Base-by-base conservation (phyloP, 345 rosid genomes). In the Murraya koenigii region DNA sequence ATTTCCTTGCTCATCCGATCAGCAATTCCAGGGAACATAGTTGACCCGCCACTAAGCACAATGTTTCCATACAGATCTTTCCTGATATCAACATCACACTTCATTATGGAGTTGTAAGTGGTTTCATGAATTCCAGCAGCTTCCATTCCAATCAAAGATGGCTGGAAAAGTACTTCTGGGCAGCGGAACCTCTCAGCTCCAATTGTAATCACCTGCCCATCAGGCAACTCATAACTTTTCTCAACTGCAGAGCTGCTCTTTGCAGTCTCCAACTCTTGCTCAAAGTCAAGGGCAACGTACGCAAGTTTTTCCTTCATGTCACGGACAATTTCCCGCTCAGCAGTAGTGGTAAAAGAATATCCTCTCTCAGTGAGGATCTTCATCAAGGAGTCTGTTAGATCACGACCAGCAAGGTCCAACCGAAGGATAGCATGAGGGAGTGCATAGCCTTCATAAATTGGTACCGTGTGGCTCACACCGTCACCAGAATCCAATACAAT, bases 341-440 rank as follows among this genome's bases (percentile, higher is more conserved):
- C 90, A 36, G 81, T 79, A n/a, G 90, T 88, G 79, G 90, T 88
- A 78, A 88, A 86, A 44, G 84, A 69, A 83, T 88, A 86, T 8
- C 90, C 90, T 81, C 90, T 82, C 84, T 88, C 88, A 2, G 89
- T 88, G 35, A 86, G 85, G 78, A 88, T 88, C 84, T 86, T 88
- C 89, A 82, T 84, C 76, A 88, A 74, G 30, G 89, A 74, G 47
- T 88, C 91, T 33, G 91, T 88, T 44, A 84, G 85, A 55, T 88
- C 90, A 68, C 90, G 90, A 22, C 90, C 90, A 9, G 89, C 90
- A 20, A 88, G 87, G 71, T 88, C 90, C 38, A 86, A 36, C 58
- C 87, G 78, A 64, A 86, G 85, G 75, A 88, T 88, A 28, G 90
- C 89, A 60, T 86, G 90, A 7, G 89, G 89, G 7, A 88, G 87